phyloP scores from a whole-genome alignment of 1,284 basidiomycete genomes.

The Trichosporon asahii region DNA sequence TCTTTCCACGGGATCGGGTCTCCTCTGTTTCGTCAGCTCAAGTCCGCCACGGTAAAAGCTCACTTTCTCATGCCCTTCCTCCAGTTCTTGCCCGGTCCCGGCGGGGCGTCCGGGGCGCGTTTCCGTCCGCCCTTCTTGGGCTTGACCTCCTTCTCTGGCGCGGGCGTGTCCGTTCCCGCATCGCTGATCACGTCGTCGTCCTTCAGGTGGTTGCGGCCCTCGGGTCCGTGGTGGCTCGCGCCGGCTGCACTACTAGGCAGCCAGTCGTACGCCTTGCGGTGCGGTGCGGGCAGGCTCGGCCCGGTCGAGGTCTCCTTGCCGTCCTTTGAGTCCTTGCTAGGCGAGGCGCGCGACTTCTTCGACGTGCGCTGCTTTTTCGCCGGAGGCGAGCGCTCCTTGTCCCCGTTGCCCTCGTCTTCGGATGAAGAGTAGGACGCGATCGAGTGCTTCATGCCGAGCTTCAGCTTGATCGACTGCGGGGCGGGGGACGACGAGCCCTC shows the following conservation, averaged over 20 bases:
- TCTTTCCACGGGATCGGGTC: slow-evolving; percentile 33
- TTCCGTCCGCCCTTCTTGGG: slow-evolving; percentile 21
- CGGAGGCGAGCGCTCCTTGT: slow-evolving; percentile 17
- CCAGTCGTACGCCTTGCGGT: slow-evolving; percentile 47
- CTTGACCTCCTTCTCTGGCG: slow-evolving; percentile 23
- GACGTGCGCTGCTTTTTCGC: slow-evolving; percentile 16
- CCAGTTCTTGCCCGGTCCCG: slow-evolving; percentile 42
- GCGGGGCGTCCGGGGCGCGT: slow-evolving; percentile 13
- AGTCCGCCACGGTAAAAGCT: slow-evolving; percentile 14
- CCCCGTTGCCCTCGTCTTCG: slow-evolving; percentile 26
- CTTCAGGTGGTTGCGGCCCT: slow-evolving; percentile 20
- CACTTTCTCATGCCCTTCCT: slow-evolving; percentile 47
- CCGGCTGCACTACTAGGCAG: slow-evolving; percentile 36
- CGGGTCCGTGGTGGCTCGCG: slow-evolving; percentile 43
- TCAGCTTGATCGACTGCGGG: slow-evolving; percentile 41
- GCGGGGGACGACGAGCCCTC: slow-evolving; percentile 35
- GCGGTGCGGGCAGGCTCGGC: slow-evolving; percentile 20
- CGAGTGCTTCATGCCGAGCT: slow-evolving; percentile 33
- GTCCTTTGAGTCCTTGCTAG: not conserved
- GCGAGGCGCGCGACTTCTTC: not conserved
- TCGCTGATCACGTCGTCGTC: slow-evolving; percentile 16
- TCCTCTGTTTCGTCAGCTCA: slow-evolving; percentile 22
- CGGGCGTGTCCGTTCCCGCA: slow-evolving; percentile 6
- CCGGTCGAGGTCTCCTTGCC: not conserved
- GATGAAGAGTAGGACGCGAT: slow-evolving; percentile 36